phyloP scores from a whole-genome alignment of 2,329 filamentous ascomycete genomes.

The Bipolaris bicolor region DNA sequence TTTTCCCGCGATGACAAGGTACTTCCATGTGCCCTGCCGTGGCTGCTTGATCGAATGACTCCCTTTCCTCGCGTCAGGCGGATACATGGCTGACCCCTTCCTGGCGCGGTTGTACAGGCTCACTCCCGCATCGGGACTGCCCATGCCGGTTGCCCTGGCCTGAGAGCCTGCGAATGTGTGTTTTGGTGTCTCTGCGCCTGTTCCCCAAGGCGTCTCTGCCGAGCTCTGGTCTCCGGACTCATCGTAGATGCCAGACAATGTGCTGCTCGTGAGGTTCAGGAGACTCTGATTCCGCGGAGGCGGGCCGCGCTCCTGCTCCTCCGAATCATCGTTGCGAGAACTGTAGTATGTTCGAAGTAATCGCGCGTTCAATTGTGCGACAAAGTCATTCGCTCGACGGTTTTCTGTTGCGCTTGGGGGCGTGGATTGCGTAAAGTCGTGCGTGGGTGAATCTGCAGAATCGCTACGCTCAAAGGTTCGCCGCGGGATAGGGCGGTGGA shows the following conservation, averaged over 20 bases:
- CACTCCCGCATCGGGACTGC: slow-evolving; percentile 36
- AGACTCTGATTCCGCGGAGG: slow-evolving; percentile 73
- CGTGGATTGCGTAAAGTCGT: slow-evolving; percentile 29
- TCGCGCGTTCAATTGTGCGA: slow-evolving; percentile 47
- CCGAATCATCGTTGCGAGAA: slow-evolving; percentile 30
- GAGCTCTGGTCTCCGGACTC: slow-evolving; percentile 56
- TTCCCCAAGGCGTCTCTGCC: slow-evolving; percentile 75
- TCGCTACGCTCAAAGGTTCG: slow-evolving; percentile 41
- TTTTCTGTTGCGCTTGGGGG: slow-evolving; percentile 30
- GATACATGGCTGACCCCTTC: slow-evolving; percentile 10
- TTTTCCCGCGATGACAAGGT: slow-evolving; percentile 64
- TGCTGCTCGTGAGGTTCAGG: slow-evolving; percentile 85
- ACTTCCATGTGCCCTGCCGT: slow-evolving; percentile 38
- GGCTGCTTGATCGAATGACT: slow-evolving; percentile 14
- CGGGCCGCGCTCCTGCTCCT: slow-evolving; percentile 24
- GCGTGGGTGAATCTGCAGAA: slow-evolving; percentile 35
- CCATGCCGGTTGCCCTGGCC: slow-evolving; percentile 29
- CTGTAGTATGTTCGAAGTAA: slow-evolving; percentile 38
- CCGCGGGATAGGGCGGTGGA: slow-evolving; percentile 49
- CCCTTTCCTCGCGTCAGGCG: slow-evolving; percentile 3
- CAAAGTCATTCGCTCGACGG: slow-evolving; percentile 41
- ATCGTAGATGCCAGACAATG: slow-evolving; percentile 87
- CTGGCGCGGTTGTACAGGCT: slow-evolving; percentile 30
- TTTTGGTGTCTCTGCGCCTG: slow-evolving; percentile 72
- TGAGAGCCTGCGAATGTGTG: slow-evolving; percentile 26